Percentiles rank a stretch among this genome's conserved stretches.
Conservation (phyloP, 805 yeast genomes). For the Pichia scutulata region DNA sequence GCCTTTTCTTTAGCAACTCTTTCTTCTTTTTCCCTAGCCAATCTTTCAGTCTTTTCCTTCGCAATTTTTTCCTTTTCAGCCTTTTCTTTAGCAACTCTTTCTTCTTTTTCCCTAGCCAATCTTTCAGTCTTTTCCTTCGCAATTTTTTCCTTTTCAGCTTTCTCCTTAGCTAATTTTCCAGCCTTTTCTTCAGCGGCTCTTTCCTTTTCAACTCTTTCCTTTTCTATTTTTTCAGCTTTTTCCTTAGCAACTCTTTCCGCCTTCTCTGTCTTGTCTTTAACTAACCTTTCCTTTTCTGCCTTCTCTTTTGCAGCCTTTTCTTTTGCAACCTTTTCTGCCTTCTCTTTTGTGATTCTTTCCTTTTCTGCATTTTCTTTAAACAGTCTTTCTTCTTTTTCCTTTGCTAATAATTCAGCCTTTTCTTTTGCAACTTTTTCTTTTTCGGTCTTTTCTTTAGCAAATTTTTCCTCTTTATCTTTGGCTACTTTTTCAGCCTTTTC, state of each 20-base stretch:
- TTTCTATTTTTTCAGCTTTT: background rate
- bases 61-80: background rate
- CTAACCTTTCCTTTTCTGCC: background rate
- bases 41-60: background rate
- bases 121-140: background rate
- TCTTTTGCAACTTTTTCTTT: background rate
- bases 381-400: background rate
- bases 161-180: background rate
- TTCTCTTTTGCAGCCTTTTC: background rate
- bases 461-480: no score
- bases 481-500: background rate
- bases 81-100: constrained; percentile 1
- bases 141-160: background rate
- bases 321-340: background rate
- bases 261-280: background rate
- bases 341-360: background rate
- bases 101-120: constrained; percentile 2
- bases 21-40: background rate
- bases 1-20: background rate
- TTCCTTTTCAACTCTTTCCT: background rate
- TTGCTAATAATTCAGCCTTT: background rate
- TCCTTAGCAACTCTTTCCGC: background rate
- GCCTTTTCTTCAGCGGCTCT: background rate
- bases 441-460: background rate
- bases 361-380: constrained; percentile 1